phyloP scores from a whole-genome alignment of 495 filamentous ascomycete species.

The Aspergillus incahuasiensis region DNA sequence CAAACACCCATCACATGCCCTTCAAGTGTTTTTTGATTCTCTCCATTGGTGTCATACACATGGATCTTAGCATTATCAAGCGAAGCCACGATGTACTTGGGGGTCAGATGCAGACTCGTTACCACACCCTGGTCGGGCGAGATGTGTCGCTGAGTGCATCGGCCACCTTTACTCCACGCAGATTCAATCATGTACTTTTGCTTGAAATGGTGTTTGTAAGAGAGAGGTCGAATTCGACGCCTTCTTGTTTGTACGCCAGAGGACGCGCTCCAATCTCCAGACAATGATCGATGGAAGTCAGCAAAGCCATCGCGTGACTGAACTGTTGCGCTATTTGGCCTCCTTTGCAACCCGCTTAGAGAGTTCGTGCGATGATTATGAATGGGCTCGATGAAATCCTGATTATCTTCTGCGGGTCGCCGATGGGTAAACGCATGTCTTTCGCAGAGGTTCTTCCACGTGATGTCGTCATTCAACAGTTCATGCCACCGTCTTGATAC shows the following conservation, averaged over 20 bases:
- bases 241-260: conserved; percentile 28
- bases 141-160: conserved; percentile 72
- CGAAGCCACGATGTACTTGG: conserved; percentile 95
- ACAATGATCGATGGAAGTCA: conserved; percentile 29
- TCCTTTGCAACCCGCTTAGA: conserved; percentile 24
- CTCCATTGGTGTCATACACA: conserved; percentile 89
- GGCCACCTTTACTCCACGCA: conserved; percentile 88
- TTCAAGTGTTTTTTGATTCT: conserved; percentile 79
- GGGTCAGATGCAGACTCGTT: conserved; percentile 88
- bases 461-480: conserved; percentile 89
- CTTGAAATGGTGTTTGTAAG: conserved; percentile 95
- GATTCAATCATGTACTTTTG: conserved; percentile 95
- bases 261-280: conserved; percentile 34
- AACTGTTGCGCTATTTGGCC: conserved; percentile 23
- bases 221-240: conserved; percentile 48
- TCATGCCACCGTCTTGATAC: conserved; percentile 92
- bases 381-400: conserved; percentile 34
- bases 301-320: conserved; percentile 27
- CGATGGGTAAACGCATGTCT: conserved; percentile 77
- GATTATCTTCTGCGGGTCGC: conserved; percentile 49
- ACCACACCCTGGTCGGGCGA: conserved; percentile 95
- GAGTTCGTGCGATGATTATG: conserved; percentile 25
- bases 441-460: conserved; percentile 94
- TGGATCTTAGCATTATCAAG: conserved; percentile 98
- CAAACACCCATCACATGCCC: conserved; percentile 99